Base-by-base conservation (phyloP, 73 alveolate species). In the Paramecium biaurelia region DNA sequence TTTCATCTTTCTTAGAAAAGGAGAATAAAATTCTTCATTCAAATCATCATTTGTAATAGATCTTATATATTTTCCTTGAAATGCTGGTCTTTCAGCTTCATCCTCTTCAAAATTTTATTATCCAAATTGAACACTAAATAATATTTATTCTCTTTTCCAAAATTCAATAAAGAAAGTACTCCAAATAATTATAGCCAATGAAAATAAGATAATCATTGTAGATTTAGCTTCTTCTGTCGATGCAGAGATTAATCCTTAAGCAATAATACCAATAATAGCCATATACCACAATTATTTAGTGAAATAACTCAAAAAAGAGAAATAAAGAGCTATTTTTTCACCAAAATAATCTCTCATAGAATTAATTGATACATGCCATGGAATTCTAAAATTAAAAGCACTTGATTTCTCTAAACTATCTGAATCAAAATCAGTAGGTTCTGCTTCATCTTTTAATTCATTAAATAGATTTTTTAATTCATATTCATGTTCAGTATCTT, bases 61-160 rank as follows among this genome's bases (percentile, higher is more conserved):
- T 18, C 93, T 86, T 18, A 63, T 63, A 34, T 86, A 86, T 57
- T 41, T 42, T 12, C 93, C 93, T 21, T 63, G 14, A 86, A 86
- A 86, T 18, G 84, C 93, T 3, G 93, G 93, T 86, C 93, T 86
- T 86, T 86, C 93, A 30, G 93, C 93, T n/a, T 86, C 93, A 34
- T 57, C 93, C 70, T 86, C 86, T 63, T 86, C 93, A 20, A 86
- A 86, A 57, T 86, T 59, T 59, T 59, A 10, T 86, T 86, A 20
- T 18, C 93, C 93, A 37, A 41, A 86, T 68, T 86, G 53, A 86
- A 63, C 72, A 63, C 88, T 34, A 86, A 86, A 86, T 58, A 86
- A 68, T 5, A 58, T 85, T 67, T 86, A 21, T 86, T 86, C 41
- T 38, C 93, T 72, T 20, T 86, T 86, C 93, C 93, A 86, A n/a